These are phyloP conservation scores for Bretschneidera sinensis DNA, from an alignment of 345 rosid species.

Conservation along the genomic window DNA sequence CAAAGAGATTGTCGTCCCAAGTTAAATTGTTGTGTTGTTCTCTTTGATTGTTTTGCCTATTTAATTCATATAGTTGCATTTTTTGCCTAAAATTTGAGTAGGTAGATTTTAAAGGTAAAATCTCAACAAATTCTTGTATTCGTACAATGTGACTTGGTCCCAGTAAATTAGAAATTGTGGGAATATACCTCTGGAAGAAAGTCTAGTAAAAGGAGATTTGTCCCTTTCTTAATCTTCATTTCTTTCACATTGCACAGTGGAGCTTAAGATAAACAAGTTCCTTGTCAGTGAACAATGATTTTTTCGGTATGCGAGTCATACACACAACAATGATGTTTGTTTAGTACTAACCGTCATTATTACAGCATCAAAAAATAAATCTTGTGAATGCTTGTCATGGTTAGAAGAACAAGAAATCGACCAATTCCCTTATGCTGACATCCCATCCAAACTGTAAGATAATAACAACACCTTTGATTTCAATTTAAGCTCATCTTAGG, in stretches of 20 bases:
- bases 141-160: neutral
- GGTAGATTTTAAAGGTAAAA: too few species aligned
- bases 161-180: slow-evolving; percentile 4
- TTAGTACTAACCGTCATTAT: slow-evolving; percentile 77
- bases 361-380: slow-evolving; percentile 67
- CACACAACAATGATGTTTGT: neutral
- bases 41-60: too few species aligned
- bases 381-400: slow-evolving; percentile 34
- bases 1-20: too few species aligned
- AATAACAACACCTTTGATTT: slow-evolving; percentile 74
- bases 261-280: slow-evolving; percentile 49
- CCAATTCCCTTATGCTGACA: slow-evolving; percentile 56
- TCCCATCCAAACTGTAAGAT: slow-evolving; percentile 44
- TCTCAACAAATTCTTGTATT: neutral
- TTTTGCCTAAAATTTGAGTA: too few species aligned
- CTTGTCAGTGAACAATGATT: slow-evolving; percentile 14
- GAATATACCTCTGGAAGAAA: slow-evolving; percentile 84
- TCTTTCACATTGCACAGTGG: slow-evolving; percentile 75
- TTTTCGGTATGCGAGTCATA: slow-evolving; percentile 8
- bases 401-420: slow-evolving; percentile 55
- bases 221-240: slow-evolving; percentile 56
- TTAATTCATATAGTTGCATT: too few species aligned
- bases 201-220: slow-evolving; percentile 51
- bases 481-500: slow-evolving; percentile 55
- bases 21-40: too few species aligned